Evolutionary conservation across 179 eudicot genomes (phyloP), one percentile per base, ranked within the genome.

Genomic region (Corrigiola litoralis): DNA sequence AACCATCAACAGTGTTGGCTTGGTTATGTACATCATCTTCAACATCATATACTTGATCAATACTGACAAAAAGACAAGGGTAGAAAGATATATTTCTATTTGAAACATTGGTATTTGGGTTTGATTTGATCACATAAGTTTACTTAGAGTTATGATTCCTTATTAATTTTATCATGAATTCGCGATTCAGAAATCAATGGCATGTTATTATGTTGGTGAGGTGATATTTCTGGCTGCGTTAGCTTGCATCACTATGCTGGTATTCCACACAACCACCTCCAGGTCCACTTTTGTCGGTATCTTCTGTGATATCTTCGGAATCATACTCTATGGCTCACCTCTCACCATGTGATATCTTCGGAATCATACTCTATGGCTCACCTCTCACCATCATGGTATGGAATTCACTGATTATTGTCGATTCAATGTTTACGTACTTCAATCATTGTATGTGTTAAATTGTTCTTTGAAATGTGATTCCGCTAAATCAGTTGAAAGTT

Each of bases 1-100:
- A 75, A 89, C 92, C 24, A 68, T 84, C 68, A 89, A 87, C 34
- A 80, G 80, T 17, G 1, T 62, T 14, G 97, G 97, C 0, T 23
- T 85, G 8, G 13, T 63, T 6, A 40, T 88, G 25, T 83, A 88
- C 63, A 11, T 75, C 21, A 2, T 37, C 68, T 84, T 72, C 48
- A 34, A 84, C 60, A 13, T 51, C 64, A 20, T 89, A 51, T 89
- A 75, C 77, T 38, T 82, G 71, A 11, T 57, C 41, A 85, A 65
- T 67, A 60, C 87, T n/a, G 47, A 72, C 18, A 77, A 71, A 74
- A 33, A 61, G 18, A 77, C 64, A 14, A 81, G 89, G 44, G 95
- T 89, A 79, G 16, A 10, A 58, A 6, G 1, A 24, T 13, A 5
- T 10, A 28, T 21, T 49, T 14, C 16, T 9, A 1, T 45, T 25